phyloP scores from a whole-genome alignment of 352 stramenopile genomes.

The Globisporangium apiculatum region DNA sequence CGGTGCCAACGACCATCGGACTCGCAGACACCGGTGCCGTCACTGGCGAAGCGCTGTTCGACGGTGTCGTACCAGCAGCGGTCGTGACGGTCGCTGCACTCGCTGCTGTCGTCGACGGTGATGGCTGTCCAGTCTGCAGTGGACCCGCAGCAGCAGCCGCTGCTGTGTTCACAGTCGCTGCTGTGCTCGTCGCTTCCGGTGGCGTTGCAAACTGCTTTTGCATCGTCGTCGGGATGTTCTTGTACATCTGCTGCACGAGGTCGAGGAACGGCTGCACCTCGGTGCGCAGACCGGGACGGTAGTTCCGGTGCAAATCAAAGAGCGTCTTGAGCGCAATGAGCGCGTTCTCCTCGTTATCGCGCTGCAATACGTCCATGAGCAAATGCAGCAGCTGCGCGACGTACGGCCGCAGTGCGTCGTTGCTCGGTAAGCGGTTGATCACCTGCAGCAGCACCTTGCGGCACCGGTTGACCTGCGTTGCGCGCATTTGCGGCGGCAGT shows the following conservation, averaged over 20 bases:
- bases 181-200: slow-evolving; percentile 17
- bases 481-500: slow-evolving; percentile 61
- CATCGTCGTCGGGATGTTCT: slow-evolving; percentile 77
- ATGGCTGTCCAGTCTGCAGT: slow-evolving; percentile 5
- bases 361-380: slow-evolving; percentile 90
- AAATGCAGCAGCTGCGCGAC: slow-evolving; percentile 89
- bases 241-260: slow-evolving; percentile 88
- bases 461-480: slow-evolving; percentile 82
- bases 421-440: slow-evolving; percentile 91
- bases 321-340: slow-evolving; percentile 93
- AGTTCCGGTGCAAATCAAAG: slow-evolving; percentile 97
- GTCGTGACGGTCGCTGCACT: background rate
- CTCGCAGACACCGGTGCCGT: background rate
- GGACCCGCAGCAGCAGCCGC: background rate
- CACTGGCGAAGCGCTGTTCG: background rate
- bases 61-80: background rate
- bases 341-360: slow-evolving; percentile 97
- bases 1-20: background rate
- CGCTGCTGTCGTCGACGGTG: slow-evolving; percentile 1
- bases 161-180: background rate
- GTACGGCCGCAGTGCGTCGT: slow-evolving; percentile 93
- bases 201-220: slow-evolving; percentile 77
- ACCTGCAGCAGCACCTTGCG: slow-evolving; percentile 93
- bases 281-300: slow-evolving; percentile 82
- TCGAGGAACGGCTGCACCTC: slow-evolving; percentile 89